These are phyloP conservation scores for Aspergillus ellipticus DNA, from an alignment of 495 filamentous ascomycete species.

Conservation along the genomic window DNA sequence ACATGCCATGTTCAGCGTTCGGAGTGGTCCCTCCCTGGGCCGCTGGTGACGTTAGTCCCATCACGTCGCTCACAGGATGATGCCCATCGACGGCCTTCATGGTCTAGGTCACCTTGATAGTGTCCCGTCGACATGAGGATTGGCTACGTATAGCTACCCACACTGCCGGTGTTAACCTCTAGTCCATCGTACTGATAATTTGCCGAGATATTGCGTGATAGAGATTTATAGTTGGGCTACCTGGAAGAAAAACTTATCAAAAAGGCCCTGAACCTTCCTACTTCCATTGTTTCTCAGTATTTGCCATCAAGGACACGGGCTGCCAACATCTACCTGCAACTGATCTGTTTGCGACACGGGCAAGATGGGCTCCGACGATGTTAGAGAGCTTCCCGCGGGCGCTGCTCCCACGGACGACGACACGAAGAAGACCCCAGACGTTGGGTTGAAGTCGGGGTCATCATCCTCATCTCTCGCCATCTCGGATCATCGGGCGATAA, in stretches of 20 bases:
- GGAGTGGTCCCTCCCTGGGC: neutral
- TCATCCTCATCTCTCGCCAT: constrained; percentile 23
- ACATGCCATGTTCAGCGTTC: neutral
- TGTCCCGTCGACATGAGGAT: neutral
- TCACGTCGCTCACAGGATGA: neutral
- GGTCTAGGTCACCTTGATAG: neutral
- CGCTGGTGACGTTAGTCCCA: neutral
- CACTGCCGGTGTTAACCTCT: neutral
- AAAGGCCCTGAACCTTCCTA: neutral
- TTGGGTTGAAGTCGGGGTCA: constrained; percentile 14
- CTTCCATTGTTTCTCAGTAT: neutral
- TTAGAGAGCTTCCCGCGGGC: constrained; percentile 4
- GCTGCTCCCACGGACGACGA: constrained; percentile 8
- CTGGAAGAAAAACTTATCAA: neutral
- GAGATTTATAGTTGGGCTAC: neutral
- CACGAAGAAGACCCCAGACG: constrained; percentile 8
- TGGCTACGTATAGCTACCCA: constrained; percentile 7
- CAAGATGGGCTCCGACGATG: constrained; percentile 16
- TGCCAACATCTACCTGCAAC: neutral
- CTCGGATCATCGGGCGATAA: constrained; percentile 10
- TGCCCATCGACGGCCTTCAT: neutral
- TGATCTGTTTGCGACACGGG: constrained; percentile 1
- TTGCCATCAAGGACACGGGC: neutral
- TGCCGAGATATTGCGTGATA: constrained; percentile 16
- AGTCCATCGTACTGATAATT: neutral